phyloP scores from a whole-genome alignment of 768 basidiomycete species.

The Neoboletus subvelutipes region DNA sequence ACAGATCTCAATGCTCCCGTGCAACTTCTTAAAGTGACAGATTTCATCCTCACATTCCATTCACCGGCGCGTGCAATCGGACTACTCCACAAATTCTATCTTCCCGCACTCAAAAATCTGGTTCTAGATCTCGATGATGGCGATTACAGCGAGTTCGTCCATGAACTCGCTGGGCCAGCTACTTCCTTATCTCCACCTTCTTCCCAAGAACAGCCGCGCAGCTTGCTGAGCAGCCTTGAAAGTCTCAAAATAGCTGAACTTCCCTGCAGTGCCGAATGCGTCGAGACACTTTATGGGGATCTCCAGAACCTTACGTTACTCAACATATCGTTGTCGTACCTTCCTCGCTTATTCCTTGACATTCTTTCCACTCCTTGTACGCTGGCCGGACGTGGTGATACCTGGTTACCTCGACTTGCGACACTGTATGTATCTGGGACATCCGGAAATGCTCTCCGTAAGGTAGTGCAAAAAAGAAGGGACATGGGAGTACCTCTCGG shows the following conservation, averaged over 20 bases:
- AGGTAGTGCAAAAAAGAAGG: slow-evolving; percentile 44
- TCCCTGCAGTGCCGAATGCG: slow-evolving; percentile 37
- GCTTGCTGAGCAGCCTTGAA: slow-evolving; percentile 45
- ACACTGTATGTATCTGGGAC: slow-evolving; percentile 48
- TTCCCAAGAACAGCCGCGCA: slow-evolving; percentile 36
- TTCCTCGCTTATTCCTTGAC: slow-evolving; percentile 30
- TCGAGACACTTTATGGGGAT: slow-evolving; percentile 44
- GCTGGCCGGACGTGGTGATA: neutral
- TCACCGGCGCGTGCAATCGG: slow-evolving; percentile 41
- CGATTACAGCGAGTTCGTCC: slow-evolving; percentile 53
- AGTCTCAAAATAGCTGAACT: slow-evolving; percentile 53
- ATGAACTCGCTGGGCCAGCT: slow-evolving; percentile 36
- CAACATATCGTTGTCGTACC: slow-evolving; percentile 37
- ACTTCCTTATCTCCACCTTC: slow-evolving; percentile 31
- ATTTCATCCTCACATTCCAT: slow-evolving; percentile 51
- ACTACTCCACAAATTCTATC: slow-evolving; percentile 26
- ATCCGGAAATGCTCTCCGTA: slow-evolving; percentile 39
- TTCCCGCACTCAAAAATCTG: slow-evolving; percentile 38
- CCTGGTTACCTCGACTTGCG: slow-evolving; percentile 51
- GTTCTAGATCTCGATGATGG: slow-evolving; percentile 53
- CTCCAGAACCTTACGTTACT: slow-evolving; percentile 48
- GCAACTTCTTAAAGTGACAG: slow-evolving; percentile 25
- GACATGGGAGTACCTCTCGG: slow-evolving; percentile 46
- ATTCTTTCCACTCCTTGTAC: slow-evolving; percentile 9
- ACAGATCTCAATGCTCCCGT: slow-evolving; percentile 33